Conservation (phyloP, 768 basidiomycete genomes). For the Serpula lacrymans region DNA sequence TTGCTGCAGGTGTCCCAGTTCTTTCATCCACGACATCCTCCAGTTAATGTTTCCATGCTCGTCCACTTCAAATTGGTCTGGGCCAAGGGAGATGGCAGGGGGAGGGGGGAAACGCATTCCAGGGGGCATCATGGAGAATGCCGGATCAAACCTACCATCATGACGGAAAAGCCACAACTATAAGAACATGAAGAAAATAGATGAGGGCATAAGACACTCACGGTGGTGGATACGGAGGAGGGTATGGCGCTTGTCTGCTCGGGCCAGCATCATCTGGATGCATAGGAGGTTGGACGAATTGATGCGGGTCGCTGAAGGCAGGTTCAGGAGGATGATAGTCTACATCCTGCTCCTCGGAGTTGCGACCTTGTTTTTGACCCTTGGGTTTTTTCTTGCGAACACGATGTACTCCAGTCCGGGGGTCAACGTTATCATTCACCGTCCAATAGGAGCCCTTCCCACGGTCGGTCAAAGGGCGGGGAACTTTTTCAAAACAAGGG, state of each 20-base stretch:
- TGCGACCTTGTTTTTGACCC: constrained; percentile 43
- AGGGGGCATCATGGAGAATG: constrained; percentile 61
- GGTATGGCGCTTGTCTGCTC: constrained; percentile 56
- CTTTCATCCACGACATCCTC: constrained; percentile 78
- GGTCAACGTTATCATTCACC: constrained; percentile 86
- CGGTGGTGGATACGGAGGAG: constrained; percentile 62
- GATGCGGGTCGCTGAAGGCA: constrained; percentile 54
- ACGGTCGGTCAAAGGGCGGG: constrained; percentile 86
- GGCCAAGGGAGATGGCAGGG: constrained; percentile 54
- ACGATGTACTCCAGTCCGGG: constrained; percentile 84
- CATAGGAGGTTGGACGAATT: constrained; percentile 55
- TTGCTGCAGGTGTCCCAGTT: constrained; percentile 70
- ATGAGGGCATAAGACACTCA: constrained; percentile 32
- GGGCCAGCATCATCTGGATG: constrained; percentile 59
- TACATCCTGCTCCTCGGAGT: constrained; percentile 51
- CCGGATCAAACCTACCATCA: constrained; percentile 78
- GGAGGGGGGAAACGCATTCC: constrained; percentile 65
- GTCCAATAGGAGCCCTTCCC: constrained; percentile 94
- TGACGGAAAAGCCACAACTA: constrained; percentile 12
- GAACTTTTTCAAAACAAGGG: constrained; percentile 88
- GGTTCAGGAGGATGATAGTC: constrained; percentile 60
- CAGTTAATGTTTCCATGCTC: constrained; percentile 80
- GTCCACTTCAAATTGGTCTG: constrained; percentile 70
- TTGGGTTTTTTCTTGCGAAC: constrained; percentile 85
- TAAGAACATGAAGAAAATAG: neutral